Conservation (phyloP, 805 yeast genomes). For the Candida glaebosa region DNA sequence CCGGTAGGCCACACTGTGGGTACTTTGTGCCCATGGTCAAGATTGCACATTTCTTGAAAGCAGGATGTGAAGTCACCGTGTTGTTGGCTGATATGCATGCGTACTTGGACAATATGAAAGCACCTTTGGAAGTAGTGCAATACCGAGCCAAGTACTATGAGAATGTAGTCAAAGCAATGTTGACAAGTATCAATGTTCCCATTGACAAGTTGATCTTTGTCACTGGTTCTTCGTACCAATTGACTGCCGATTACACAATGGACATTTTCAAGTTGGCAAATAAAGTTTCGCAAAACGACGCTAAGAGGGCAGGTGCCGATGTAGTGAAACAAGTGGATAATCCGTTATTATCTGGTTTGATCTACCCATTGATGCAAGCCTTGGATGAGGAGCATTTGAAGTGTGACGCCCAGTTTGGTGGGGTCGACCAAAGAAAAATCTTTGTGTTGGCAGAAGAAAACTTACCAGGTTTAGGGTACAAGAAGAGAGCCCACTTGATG, state of each 20-base stretch:
- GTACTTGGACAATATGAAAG: conserved; percentile 96
- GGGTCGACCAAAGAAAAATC: conserved; percentile 97
- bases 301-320: conserved; percentile 99
- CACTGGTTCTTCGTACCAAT: conserved; percentile 88
- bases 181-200: conserved; percentile 85
- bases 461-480: conserved; percentile 82
- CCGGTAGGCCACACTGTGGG: conserved; percentile 98
- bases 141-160: conserved; percentile 91
- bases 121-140: conserved; percentile 86
- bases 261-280: conserved; percentile 87
- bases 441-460: conserved; percentile 96
- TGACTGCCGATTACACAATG: conserved; percentile 72
- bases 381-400: conserved; percentile 88
- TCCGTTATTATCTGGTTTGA: conserved; percentile 88
- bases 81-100: conserved; percentile 95
- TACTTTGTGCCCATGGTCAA: conserved; percentile 98
- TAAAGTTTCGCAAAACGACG: conserved; percentile 87
- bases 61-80: conserved; percentile 93
- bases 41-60: conserved; percentile 88
- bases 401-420: conserved; percentile 95
- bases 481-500: conserved; percentile 97
- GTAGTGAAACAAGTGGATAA: conserved; percentile 96
- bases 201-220: conserved; percentile 82
- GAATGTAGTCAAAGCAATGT: conserved; percentile 74
- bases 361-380: conserved; percentile 98